A percentile compares a stretch with the other conserved stretches of the same genome.
These are phyloP conservation scores for Elymus sibiricus DNA, from an alignment of 176 grass and related monocot genomes.

Conservation along the genomic window DNA sequence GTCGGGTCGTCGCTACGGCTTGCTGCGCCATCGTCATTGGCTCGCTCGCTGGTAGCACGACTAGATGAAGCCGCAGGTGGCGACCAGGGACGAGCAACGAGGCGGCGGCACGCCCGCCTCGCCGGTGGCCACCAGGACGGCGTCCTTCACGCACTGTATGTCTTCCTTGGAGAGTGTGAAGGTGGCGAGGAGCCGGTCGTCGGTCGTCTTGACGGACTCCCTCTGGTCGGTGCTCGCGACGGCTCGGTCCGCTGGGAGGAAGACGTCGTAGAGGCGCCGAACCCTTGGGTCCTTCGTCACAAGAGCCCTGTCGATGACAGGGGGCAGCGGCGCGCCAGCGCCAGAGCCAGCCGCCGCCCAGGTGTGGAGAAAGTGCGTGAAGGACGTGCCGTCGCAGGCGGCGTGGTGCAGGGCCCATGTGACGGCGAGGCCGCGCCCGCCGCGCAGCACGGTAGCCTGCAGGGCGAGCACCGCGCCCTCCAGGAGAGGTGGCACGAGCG, in stretches of 20 bases:
- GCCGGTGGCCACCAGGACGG: background rate
- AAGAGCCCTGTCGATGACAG: constrained; percentile 28
- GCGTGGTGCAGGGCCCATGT: constrained; percentile 33
- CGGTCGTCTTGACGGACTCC: background rate
- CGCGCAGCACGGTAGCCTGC: constrained; percentile 30
- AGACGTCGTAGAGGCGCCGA: constrained; percentile 24
- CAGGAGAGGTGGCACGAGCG: constrained; percentile 21
- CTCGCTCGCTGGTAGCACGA: background rate
- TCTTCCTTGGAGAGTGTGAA: background rate
- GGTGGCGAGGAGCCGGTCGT: constrained; percentile 14
- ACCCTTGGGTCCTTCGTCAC: background rate
- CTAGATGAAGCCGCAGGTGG: background rate
- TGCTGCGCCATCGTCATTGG: background rate
- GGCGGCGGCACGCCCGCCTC: no score
- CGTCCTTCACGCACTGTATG: background rate
- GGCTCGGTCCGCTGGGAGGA: no score
- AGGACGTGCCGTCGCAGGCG: constrained; percentile 31
- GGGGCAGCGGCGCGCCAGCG: background rate
- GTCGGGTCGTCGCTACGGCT: background rate
- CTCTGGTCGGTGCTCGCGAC: background rate
- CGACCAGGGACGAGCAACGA: background rate
- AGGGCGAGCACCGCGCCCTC: constrained; percentile 27
- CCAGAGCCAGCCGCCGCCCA: constrained; percentile 25
- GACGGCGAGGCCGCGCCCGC: constrained; percentile 34
- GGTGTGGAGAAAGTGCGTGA: constrained; percentile 37